phyloP scores from a whole-genome alignment of 139 green algal species.

The Chara braunii region DNA sequence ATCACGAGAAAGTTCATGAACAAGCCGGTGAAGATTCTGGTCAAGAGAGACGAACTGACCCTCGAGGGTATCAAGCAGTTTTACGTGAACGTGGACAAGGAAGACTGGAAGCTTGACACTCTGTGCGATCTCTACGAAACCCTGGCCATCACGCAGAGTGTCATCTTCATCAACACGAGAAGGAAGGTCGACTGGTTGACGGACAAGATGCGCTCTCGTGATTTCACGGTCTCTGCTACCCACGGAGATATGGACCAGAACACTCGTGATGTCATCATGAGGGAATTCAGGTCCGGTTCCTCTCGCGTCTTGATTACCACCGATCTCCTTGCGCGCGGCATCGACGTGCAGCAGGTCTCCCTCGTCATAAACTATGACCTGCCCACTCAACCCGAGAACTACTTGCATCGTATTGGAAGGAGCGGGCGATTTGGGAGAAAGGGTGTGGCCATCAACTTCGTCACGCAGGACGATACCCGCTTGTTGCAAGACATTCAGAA shows the following conservation, averaged over 20 bases:
- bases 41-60: slow-evolving; percentile 99
- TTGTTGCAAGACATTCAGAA: slow-evolving; percentile 94
- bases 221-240: slow-evolving; percentile 98
- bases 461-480: slow-evolving; percentile 86
- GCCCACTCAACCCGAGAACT: slow-evolving; percentile 99
- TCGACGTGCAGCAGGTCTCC: slow-evolving; percentile 97
- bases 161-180: slow-evolving; percentile 99
- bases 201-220: slow-evolving; percentile 96
- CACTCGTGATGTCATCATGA: slow-evolving; percentile 99
- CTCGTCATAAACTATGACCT: slow-evolving; percentile 99
- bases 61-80: slow-evolving; percentile 99
- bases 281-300: slow-evolving; percentile 97
- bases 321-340: slow-evolving; percentile 96
- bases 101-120: slow-evolving; percentile 99
- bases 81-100: slow-evolving; percentile 78
- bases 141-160: slow-evolving; percentile 97
- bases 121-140: slow-evolving; percentile 99
- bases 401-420: slow-evolving; percentile 96
- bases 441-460: slow-evolving; percentile 99
- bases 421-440: slow-evolving; percentile 90
- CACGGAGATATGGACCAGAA: slow-evolving; percentile 99
- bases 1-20: slow-evolving; percentile 99
- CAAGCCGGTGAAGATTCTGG: slow-evolving; percentile 98
- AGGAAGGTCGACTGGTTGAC: slow-evolving; percentile 99
- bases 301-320: slow-evolving; percentile 99